A percentile compares a stretch with the other conserved stretches of the same genome.
Evolutionary conservation across 306 rosid genomes (phyloP).

Genomic region (Gynostemma pentaphyllum): DNA sequence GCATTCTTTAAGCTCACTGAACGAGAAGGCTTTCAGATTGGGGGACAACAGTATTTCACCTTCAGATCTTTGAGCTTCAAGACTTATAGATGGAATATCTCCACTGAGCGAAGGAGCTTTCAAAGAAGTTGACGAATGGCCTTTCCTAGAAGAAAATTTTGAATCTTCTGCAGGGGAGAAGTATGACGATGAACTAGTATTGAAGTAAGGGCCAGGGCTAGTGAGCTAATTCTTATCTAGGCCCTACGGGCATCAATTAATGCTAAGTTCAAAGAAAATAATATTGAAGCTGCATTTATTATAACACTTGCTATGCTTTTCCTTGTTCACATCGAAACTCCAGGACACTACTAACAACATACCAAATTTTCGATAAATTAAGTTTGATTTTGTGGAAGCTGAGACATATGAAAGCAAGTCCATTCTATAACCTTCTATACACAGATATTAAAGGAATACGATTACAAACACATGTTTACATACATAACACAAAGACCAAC

Average conservation of each 20-base stretch:
- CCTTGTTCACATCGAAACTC: background rate
- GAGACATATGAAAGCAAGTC: no score
- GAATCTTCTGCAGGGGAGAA: constrained; percentile 5
- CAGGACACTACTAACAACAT: background rate
- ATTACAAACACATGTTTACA: background rate
- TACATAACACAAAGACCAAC: background rate
- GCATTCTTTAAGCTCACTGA: constrained; percentile 19
- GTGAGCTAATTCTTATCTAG: background rate
- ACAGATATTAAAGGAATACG: background rate
- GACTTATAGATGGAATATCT: constrained; percentile 7
- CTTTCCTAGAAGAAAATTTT: background rate
- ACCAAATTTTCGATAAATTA: background rate
- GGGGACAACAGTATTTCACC: constrained; percentile 18
- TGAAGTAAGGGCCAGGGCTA: background rate
- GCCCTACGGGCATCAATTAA: background rate
- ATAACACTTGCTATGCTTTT: no score
- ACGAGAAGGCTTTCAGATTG: constrained; percentile 12
- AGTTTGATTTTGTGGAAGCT: no score
- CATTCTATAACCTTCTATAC: background rate
- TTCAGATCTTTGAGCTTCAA: constrained; percentile 9
- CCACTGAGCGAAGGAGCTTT: background rate
- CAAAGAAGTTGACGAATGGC: constrained; percentile 5
- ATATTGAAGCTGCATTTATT: background rate
- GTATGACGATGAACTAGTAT: background rate
- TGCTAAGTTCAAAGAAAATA: background rate